Conservation (phyloP, 164 flowering plant genomes). For the Buxus sempervirens region DNA sequence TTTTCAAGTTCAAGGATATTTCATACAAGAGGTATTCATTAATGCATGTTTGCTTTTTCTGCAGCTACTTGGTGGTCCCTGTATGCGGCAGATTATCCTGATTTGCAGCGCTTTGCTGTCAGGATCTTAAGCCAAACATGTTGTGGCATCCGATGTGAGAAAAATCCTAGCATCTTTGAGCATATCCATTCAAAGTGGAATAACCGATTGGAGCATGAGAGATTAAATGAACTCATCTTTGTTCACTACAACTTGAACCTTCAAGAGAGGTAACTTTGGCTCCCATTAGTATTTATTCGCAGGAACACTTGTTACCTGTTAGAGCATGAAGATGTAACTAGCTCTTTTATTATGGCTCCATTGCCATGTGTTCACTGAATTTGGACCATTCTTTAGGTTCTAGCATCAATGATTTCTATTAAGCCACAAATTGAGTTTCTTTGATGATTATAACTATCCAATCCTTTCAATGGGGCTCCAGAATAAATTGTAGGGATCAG, state of each 20-base stretch:
- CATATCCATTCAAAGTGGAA: slow-evolving; percentile 21
- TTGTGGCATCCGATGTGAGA: slow-evolving; percentile 16
- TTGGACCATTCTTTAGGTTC: not conserved
- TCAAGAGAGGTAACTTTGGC: slow-evolving; percentile 32
- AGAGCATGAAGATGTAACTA: not conserved
- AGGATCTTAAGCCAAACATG: slow-evolving; percentile 39
- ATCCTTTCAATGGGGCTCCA: too few relatives aligned
- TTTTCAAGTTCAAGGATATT: not conserved
- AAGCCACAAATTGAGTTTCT: not conserved
- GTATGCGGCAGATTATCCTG: slow-evolving; percentile 37
- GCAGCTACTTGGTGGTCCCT: slow-evolving; percentile 51
- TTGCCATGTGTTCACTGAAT: not conserved
- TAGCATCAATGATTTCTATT: not conserved
- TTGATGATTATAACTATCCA: too few relatives aligned
- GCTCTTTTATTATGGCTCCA: not conserved
- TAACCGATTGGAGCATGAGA: slow-evolving; percentile 32
- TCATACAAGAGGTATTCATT: not conserved
- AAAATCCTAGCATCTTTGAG: slow-evolving; percentile 28
- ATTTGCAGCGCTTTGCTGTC: slow-evolving; percentile 35
- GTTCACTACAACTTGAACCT: slow-evolving; percentile 34
- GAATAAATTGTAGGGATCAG: too few relatives aligned
- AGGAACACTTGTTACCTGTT: not conserved
- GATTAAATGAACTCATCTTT: slow-evolving; percentile 26
- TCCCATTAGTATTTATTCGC: not conserved
- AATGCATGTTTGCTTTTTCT: slow-evolving; percentile 8